These are phyloP conservation scores for Pelargonium myrrhifolium DNA, from an alignment of 441 rosid genomes.

Conservation along the genomic window DNA sequence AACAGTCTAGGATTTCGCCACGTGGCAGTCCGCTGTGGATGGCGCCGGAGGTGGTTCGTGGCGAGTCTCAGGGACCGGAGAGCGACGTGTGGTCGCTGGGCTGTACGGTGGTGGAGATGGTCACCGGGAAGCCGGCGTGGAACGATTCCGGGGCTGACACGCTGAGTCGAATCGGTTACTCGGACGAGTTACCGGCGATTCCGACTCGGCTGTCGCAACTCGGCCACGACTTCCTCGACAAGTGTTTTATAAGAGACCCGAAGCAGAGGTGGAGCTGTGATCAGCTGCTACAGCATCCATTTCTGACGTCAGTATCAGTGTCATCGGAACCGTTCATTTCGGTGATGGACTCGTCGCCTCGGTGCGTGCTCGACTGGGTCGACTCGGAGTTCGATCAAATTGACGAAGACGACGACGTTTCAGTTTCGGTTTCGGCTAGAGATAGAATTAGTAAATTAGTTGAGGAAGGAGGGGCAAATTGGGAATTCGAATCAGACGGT, in stretches of 20 bases:
- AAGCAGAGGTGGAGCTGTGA: conserved; percentile 63
- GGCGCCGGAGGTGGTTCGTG: conserved; percentile 78
- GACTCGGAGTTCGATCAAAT: conserved; percentile 32
- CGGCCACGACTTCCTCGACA: conserved; percentile 52
- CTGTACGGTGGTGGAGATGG: conserved; percentile 64
- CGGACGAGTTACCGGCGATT: conserved; percentile 35
- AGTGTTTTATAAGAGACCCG: conserved; percentile 46
- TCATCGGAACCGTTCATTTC: conserved; percentile 2
- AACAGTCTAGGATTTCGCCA: conserved; percentile 24
- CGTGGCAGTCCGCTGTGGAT: conserved; percentile 86
- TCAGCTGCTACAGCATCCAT: conserved; percentile 57
- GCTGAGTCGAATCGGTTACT: conserved; percentile 43
- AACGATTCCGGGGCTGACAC: conserved; percentile 42
- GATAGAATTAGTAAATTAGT: conserved; percentile 40
- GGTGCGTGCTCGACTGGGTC: conserved; percentile 59
- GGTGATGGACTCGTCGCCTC: conserved; percentile 43
- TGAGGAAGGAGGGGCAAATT: conserved; percentile 24
- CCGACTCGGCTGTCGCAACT: conserved; percentile 37
- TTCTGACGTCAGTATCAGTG: conserved; percentile 26
- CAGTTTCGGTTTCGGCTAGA: background rate
- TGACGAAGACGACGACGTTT: conserved; percentile 10
- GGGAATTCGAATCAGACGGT: conserved; percentile 44
- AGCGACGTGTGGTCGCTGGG: conserved; percentile 82
- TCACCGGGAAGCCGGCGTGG: conserved; percentile 66
- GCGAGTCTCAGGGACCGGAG: conserved; percentile 60